Base-by-base conservation (phyloP, 371 early-diverging fungal genomes). In the Rhizopus delemar region DNA sequence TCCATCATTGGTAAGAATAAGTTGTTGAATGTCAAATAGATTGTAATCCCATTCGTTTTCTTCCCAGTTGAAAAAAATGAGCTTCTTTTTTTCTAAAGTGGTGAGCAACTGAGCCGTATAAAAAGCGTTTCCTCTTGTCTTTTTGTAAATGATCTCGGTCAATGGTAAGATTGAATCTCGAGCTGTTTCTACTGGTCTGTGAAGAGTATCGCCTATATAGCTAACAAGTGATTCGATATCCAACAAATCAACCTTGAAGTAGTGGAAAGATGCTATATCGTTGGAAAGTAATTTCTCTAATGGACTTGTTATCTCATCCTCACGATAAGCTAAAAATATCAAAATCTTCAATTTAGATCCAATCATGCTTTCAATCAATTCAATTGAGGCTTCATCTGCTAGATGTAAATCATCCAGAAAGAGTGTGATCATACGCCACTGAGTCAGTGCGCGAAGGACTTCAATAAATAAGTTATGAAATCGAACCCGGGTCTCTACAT, bases 61-160 rank as follows among this genome's bases (percentile, higher is more conserved):
- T 29, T 73, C 71, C 79, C 79, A 78, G 55, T 78, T 66, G 58
- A 75, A 78, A 46, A 73, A 78, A 8, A 78, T 75, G 5, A 75
- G 52, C 36, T 70, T 73, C 48, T 78, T 75, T 36, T 74, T 73
- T 52, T 74, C 78, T 15, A 74, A 59, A 8, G 75, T 67, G 32
- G 59, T 56, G 13, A 78, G 55, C 35, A 75, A 56, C 48, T 78
- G 79, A 2, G 73, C 53, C 7, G 66, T 68, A 38, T 78, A 78
- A 41, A 78, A 75, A 4, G 76, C 71, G 46, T 75, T 78, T 34
- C 79, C 79, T 39, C 66, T 64, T 0, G 76, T 73, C 22, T 71
- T 71, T 41, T 68, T 70, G 48, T 64, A 71, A 0, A 78, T 53
- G 8, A 74, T 57, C 3, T 78, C 70, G 3, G 71, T 70, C 15